Evolutionary conservation across 1,284 basidiomycete species (phyloP).

Genomic region (Puccinia triticina): DNA sequence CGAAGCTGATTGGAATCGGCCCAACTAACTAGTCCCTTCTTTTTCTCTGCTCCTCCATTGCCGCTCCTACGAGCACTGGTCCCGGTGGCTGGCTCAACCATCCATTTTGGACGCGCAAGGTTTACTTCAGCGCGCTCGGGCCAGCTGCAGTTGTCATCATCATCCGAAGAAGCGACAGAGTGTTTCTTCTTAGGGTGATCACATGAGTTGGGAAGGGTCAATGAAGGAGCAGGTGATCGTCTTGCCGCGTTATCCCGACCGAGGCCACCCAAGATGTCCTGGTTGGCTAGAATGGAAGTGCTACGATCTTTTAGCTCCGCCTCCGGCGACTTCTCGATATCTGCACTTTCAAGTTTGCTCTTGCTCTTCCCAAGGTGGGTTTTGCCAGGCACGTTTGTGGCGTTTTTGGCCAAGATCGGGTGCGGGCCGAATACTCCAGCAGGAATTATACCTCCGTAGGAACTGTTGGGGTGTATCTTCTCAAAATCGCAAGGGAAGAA

Average conservation of each 20-base stretch:
- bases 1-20: too few species aligned
- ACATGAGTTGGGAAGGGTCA: background rate
- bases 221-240: background rate
- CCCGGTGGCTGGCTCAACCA: background rate
- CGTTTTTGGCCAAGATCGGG: too few species aligned
- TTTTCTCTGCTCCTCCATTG: background rate
- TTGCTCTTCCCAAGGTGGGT: too few species aligned
- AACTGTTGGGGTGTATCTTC: too few species aligned
- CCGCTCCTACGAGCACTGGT: background rate
- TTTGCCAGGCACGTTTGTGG: too few species aligned
- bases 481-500: too few species aligned
- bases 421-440: too few species aligned
- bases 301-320: too few species aligned
- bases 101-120: background rate
- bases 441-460: too few species aligned
- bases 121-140: background rate
- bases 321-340: too few species aligned
- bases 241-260: background rate
- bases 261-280: background rate
- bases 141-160: background rate
- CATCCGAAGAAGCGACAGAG: background rate
- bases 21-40: constrained; percentile 11
- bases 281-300: background rate
- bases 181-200: background rate
- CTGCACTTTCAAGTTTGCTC: too few species aligned